Percentiles rank a stretch among this genome's conserved stretches.
phyloP scores from a whole-genome alignment of 2,329 filamentous ascomycete species.

The Colletotrichum cuscutae region DNA sequence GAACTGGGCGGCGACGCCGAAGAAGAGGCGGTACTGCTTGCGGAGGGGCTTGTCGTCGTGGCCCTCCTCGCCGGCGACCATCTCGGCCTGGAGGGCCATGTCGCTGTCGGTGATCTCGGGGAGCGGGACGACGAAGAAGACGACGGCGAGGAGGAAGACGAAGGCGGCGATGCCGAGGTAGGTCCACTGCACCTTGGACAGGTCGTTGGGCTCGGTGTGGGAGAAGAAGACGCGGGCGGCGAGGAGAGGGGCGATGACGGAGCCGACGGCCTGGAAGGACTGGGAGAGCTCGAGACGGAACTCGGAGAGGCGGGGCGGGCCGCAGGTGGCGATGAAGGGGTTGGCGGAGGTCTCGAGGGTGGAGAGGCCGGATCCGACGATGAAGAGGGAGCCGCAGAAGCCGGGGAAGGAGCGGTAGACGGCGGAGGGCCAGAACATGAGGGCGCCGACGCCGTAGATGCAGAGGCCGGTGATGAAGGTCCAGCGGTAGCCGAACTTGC shows the following conservation, averaged over 20 bases:
- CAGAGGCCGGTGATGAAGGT: conserved; percentile 73
- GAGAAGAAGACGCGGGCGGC: conserved; percentile 72
- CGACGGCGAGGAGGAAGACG: conserved; percentile 63
- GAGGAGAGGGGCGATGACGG: conserved; percentile 67
- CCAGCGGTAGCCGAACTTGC: conserved; percentile 72
- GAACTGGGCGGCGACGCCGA: conserved; percentile 70
- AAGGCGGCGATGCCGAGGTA: conserved; percentile 72
- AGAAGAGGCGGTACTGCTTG: conserved; percentile 70
- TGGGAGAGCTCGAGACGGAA: conserved; percentile 69
- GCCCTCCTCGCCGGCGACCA: conserved; percentile 54
- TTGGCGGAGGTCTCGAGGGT: conserved; percentile 70
- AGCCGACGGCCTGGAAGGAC: conserved; percentile 67
- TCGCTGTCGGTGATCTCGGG: conserved; percentile 69
- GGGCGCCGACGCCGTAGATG: conserved; percentile 65
- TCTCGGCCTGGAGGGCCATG: conserved; percentile 64
- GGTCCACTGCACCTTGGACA: conserved; percentile 72
- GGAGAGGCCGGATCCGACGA: conserved; percentile 50
- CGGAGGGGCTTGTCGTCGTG: conserved; percentile 52
- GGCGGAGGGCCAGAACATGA: conserved; percentile 68
- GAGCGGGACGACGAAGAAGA: conserved; percentile 66
- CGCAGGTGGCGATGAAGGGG: conserved; percentile 63
- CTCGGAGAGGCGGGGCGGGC: conserved; percentile 68
- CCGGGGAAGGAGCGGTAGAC: conserved; percentile 66
- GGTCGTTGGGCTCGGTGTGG: conserved; percentile 57
- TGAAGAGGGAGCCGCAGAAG: conserved; percentile 68